phyloP scores from a whole-genome alignment of 352 stramenopile genomes.

The Phytophthora pinifolia region DNA sequence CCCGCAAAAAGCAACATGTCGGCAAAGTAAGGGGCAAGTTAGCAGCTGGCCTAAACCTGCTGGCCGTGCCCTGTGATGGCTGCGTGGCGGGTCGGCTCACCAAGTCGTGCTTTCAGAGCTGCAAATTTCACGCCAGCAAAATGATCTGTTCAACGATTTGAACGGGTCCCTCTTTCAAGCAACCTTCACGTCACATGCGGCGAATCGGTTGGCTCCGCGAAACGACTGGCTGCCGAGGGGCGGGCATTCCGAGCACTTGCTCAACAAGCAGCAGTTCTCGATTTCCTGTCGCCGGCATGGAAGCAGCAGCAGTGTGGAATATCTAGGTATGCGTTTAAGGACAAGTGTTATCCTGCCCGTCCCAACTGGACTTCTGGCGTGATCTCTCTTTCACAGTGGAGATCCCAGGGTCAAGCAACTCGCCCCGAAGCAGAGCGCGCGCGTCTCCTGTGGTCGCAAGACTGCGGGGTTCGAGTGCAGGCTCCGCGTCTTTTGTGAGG shows the following conservation, averaged over 20 bases:
- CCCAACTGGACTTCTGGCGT: slow-evolving; percentile 80
- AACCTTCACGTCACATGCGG: not conserved
- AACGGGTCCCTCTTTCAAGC: not conserved
- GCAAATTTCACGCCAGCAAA: slow-evolving; percentile 4
- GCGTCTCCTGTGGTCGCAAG: slow-evolving; percentile 27
- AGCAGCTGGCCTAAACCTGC: slow-evolving; percentile 17
- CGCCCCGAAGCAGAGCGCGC: slow-evolving; percentile 55
- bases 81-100: not conserved
- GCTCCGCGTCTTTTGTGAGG: slow-evolving; percentile 61
- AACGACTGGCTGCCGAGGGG: slow-evolving; percentile 30
- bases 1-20: too few relatives aligned
- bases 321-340: not conserved
- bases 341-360: slow-evolving; percentile 2
- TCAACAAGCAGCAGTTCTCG: slow-evolving; percentile 9
- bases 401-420: slow-evolving; percentile 82
- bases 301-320: not conserved
- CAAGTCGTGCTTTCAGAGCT: slow-evolving; percentile 3
- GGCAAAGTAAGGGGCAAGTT: slow-evolving; percentile 4
- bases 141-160: too few relatives aligned
- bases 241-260: not conserved
- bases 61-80: slow-evolving; percentile 11
- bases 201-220: slow-evolving; percentile 12
- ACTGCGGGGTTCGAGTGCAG: slow-evolving; percentile 3
- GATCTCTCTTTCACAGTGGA: slow-evolving; percentile 87
- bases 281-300: slow-evolving; percentile 12